Percentiles rank a stretch among this genome's conserved stretches.
These are phyloP conservation scores for Sabuloglossum arenarium DNA, from an alignment of 495 filamentous ascomycete species.

Conservation along the genomic window DNA sequence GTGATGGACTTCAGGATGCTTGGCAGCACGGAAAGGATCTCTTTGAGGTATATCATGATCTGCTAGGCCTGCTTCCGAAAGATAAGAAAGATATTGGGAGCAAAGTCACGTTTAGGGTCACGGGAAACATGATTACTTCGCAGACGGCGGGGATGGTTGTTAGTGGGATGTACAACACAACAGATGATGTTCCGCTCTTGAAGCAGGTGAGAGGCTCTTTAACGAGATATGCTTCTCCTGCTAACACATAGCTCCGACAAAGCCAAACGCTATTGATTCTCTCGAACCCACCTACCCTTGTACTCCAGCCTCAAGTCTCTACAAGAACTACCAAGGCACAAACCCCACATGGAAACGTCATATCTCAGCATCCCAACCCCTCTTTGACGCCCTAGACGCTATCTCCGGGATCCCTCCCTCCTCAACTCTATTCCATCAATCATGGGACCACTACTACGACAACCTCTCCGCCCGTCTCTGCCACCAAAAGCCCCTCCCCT, in stretches of 20 bases:
- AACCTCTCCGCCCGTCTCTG: slow-evolving; percentile 50
- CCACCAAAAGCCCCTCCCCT: slow-evolving; percentile 40
- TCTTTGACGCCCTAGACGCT: slow-evolving; percentile 32
- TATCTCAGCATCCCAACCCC: slow-evolving; percentile 19
- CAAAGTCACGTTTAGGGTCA: slow-evolving; percentile 35
- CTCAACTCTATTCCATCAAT: slow-evolving; percentile 35
- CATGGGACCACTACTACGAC: slow-evolving; percentile 55
- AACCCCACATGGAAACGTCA: slow-evolving; percentile 7
- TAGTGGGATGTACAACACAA: slow-evolving; percentile 31
- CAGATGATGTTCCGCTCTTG: slow-evolving; percentile 21
- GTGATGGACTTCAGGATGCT: slow-evolving; percentile 38
- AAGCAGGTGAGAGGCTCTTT: slow-evolving; percentile 15
- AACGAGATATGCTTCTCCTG: background rate
- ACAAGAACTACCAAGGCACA: slow-evolving; percentile 24
- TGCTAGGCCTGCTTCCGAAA: slow-evolving; percentile 34
- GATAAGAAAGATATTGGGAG: slow-evolving; percentile 13
- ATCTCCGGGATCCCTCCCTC: slow-evolving; percentile 34
- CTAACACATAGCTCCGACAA: background rate
- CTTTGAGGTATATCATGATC: slow-evolving; percentile 37
- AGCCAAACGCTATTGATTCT: slow-evolving; percentile 24
- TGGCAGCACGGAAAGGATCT: slow-evolving; percentile 45
- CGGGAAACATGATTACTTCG: slow-evolving; percentile 48
- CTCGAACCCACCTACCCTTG: slow-evolving; percentile 45
- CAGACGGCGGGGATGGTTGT: slow-evolving; percentile 47
- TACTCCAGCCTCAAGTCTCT: slow-evolving; percentile 22